Percentiles rank a stretch among this genome's conserved stretches.
Evolutionary conservation across 2,329 filamentous ascomycete genomes (phyloP).

Genomic region (Lojkania enalia): DNA sequence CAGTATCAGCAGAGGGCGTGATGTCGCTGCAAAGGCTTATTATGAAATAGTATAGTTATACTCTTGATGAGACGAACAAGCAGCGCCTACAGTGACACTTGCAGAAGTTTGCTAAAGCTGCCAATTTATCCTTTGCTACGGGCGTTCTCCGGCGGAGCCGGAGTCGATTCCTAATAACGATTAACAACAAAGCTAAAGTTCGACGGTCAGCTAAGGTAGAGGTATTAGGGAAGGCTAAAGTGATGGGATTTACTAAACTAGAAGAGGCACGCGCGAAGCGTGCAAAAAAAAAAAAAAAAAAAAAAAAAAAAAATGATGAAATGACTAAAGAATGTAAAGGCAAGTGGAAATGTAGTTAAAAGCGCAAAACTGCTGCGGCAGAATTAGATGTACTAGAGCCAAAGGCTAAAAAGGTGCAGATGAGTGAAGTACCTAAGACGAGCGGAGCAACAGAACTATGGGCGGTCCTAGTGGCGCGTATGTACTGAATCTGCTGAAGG

Average conservation of each 20-base stretch:
- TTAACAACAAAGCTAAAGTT: slow-evolving; percentile 30
- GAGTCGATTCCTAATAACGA: slow-evolving; percentile 25
- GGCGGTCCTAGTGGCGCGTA: no score
- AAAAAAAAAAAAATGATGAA: slow-evolving; percentile 9
- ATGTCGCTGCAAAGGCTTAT: slow-evolving; percentile 14
- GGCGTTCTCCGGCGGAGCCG: slow-evolving; percentile 23
- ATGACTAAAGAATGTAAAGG: no score
- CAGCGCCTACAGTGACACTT: slow-evolving; percentile 6
- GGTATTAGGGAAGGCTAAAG: slow-evolving; percentile 21
- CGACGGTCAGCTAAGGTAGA: slow-evolving; percentile 21
- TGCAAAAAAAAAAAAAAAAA: slow-evolving; percentile 21
- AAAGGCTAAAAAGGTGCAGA: not conserved
- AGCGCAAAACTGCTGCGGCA: not conserved
- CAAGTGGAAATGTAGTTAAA: slow-evolving; percentile 1
- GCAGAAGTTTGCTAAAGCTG: slow-evolving; percentile 15
- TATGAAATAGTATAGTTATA: slow-evolving; percentile 15
- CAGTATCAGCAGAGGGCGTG: slow-evolving; percentile 20
- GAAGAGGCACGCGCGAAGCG: slow-evolving; percentile 19
- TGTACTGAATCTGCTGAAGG: no score
- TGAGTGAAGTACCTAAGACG: no score
- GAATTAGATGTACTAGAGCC: not conserved
- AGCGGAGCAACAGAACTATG: no score
- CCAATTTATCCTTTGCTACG: slow-evolving; percentile 22
- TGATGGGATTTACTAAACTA: slow-evolving; percentile 27
- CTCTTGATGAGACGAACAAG: slow-evolving; percentile 12